Conservation (phyloP, 192 early-diverging fungal species). For the Coemansia sp. region DNA sequence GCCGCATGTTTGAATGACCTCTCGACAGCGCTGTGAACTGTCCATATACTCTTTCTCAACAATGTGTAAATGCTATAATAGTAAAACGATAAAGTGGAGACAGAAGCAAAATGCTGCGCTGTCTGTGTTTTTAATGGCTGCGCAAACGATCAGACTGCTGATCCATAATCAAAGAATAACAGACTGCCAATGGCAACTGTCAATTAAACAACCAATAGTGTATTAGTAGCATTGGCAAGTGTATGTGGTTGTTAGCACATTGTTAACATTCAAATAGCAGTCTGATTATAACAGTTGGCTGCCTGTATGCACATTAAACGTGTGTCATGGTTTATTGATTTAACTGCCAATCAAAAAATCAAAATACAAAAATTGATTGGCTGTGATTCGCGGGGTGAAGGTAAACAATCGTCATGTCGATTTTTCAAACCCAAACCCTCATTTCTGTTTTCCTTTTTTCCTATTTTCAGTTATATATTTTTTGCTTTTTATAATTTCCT, state of each 20-base stretch:
- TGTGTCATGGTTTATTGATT: background rate
- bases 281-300: background rate
- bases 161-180: too few relatives aligned
- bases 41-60: slow-evolving; percentile 19
- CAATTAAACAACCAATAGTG: background rate
- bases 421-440: background rate
- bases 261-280: background rate
- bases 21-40: slow-evolving; percentile 3
- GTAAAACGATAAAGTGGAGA: background rate
- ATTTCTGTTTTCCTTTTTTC: slow-evolving; percentile 2
- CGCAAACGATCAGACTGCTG: too few relatives aligned
- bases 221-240: too few relatives aligned
- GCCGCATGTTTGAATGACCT: slow-evolving; percentile 26
- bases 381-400: background rate
- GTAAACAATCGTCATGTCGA: background rate
- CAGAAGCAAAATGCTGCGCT: background rate
- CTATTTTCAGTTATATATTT: background rate
- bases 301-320: too few relatives aligned
- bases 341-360: background rate
- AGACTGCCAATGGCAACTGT: background rate
- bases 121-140: slow-evolving; percentile 2
- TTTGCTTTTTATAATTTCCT: background rate
- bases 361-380: background rate
- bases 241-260: too few relatives aligned
- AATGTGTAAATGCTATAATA: too few relatives aligned